Evolutionary conservation across 345 rosid genomes (phyloP).

Genomic region (Populus ilicifolia): DNA sequence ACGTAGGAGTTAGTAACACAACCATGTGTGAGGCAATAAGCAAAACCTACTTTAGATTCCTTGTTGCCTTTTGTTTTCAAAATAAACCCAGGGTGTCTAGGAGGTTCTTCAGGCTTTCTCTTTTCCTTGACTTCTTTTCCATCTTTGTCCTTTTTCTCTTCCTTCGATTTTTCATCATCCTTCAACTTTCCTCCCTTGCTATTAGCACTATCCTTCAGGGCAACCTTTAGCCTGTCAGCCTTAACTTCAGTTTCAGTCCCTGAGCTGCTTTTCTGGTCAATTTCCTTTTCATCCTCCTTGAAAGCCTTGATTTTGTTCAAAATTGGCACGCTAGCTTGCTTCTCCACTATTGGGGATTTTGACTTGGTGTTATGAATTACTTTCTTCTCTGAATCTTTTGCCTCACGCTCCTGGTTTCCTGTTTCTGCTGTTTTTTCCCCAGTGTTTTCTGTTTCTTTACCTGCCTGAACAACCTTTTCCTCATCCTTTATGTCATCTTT

Average conservation of each 20-base stretch:
- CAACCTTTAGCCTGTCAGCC: conserved; percentile 39
- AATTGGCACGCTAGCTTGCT: conserved; percentile 34
- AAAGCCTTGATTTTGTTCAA: conserved; percentile 32
- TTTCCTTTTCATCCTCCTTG: conserved; percentile 44
- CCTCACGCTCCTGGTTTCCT: conserved; percentile 24
- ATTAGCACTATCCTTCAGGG: conserved; percentile 32
- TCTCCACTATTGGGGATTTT: conserved; percentile 36
- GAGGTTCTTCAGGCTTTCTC: conserved; percentile 69
- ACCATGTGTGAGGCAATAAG: conserved; percentile 6
- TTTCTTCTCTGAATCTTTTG: conserved; percentile 26
- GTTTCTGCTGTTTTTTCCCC: conserved; percentile 34
- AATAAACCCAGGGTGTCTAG: conserved; percentile 80
- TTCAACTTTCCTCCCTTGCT: conserved; percentile 42
- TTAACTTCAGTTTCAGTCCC: conserved; percentile 24
- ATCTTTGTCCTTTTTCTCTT: conserved; percentile 43
- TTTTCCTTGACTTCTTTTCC: conserved; percentile 62
- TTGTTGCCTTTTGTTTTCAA: conserved; percentile 55
- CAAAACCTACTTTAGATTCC: conserved; percentile 61
- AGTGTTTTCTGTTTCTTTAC: conserved; percentile 21
- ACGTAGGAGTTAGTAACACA: conserved; percentile 8
- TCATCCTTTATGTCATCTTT: conserved; percentile 26
- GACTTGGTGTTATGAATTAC: conserved; percentile 19
- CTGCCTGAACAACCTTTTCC: conserved; percentile 26
- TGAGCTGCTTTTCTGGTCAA: conserved; percentile 19
- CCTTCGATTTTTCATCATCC: conserved; percentile 36